Conservation (phyloP, 2,329 filamentous ascomycete genomes). For the Hypoxylon sp. region DNA sequence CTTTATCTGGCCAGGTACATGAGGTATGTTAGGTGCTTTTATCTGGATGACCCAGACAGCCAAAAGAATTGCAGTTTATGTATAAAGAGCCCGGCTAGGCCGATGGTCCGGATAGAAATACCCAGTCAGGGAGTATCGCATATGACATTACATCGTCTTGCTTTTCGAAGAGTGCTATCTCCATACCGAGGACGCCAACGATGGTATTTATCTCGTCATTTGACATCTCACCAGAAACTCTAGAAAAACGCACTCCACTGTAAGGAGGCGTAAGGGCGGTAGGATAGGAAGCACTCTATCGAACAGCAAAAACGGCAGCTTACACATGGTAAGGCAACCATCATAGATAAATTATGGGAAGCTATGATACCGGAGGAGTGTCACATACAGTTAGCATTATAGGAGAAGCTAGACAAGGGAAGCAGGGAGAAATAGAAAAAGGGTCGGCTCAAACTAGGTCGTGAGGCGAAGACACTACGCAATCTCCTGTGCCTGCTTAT, state of each 20-base stretch:
- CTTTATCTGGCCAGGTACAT: neutral
- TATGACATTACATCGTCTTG: constrained; percentile 10
- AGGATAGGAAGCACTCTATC: neutral
- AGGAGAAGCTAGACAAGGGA: neutral
- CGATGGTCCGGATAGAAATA: constrained; percentile 2
- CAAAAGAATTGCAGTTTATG: constrained; percentile 2
- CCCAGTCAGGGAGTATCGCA: neutral
- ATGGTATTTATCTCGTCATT: constrained; percentile 17
- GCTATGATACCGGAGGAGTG: neutral
- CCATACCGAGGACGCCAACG: neutral
- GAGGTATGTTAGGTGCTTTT: neutral
- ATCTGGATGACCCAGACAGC: neutral
- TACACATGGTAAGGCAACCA: neutral
- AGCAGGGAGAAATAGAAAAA: neutral
- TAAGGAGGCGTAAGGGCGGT: neutral
- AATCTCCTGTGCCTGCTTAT: neutral
- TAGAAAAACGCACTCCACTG: neutral
- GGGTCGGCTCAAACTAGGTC: neutral
- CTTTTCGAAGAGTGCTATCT: constrained; percentile 12
- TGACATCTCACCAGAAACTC: neutral
- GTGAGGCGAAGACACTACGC: no score
- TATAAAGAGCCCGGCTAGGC: constrained; percentile 9
- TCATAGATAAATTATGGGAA: neutral
- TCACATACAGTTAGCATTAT: neutral
- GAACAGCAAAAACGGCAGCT: neutral